Evolutionary conservation across 495 filamentous ascomycete genomes (phyloP), one percentile per base, ranked within the genome.

Genomic region (Parathielavia hyrcaniae): DNA sequence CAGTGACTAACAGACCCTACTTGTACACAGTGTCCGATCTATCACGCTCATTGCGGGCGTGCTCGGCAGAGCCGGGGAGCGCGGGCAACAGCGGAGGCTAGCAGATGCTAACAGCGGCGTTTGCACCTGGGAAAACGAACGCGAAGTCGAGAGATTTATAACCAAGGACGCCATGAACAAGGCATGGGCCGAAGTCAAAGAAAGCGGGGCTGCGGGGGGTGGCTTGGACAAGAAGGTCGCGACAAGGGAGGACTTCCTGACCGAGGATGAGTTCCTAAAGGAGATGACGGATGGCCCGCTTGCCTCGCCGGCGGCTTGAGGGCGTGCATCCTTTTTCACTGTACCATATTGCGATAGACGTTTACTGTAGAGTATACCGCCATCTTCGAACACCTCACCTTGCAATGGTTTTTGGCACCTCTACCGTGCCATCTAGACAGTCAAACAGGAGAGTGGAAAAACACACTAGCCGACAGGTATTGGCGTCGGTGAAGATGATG

Each of bases 11-110:
- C 43, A 68, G n/a, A 16, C 6, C 30, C 6, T 20, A n/a, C 41
- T 50, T 57, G 89, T 32, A 30, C 81, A 95, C 81, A 95, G 90
- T 82, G 64, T 97, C 62, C 85, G 91, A 19, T 83, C 85, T 59
- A 79, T 89, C 17, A 79, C 84, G 64, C 76, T 97, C 57, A 90
- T 99, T 67, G 87, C 87, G 11, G 89, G 89, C 43, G 83, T 91
- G 9, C 77, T 99, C 13, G 95, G 91, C 5, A 78, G 86, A 5
- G 93, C 95, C 6, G 93, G 90, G 11, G 73, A 95, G 72, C 76
- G 81, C 48, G 93, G 93, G 34, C 85, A 91, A 64, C 59, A 73
- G 58, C 74, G 78, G 57, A 81, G 93, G 55, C 65, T 85, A 26
- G 74, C 76, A 46, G 77, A 77, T 50, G 91, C 89, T 2, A 61